Conservation (phyloP, 495 filamentous ascomycete species). For the Cairneyella variabilis region DNA sequence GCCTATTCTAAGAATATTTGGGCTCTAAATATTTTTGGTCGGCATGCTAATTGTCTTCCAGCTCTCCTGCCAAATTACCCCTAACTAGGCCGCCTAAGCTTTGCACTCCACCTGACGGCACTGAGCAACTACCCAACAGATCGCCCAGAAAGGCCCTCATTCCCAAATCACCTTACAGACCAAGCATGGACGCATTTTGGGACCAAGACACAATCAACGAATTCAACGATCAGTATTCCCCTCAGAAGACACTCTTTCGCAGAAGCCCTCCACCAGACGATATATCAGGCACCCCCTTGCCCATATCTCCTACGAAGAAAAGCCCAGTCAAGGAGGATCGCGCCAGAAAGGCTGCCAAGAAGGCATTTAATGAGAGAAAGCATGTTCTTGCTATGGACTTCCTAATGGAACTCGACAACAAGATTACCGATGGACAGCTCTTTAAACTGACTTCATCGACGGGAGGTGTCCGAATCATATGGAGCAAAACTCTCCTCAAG, state of each 20-base stretch:
- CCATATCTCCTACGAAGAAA: constrained; percentile 15
- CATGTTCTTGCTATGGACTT: constrained; percentile 63
- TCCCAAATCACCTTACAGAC: constrained; percentile 50
- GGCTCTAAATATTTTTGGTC: too few species aligned
- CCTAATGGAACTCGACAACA: constrained; percentile 66
- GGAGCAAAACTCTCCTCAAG: constrained; percentile 80
- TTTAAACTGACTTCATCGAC: constrained; percentile 53
- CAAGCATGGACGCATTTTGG: constrained; percentile 80
- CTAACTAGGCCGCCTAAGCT: too few species aligned
- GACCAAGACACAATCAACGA: constrained; percentile 66
- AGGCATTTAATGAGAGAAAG: constrained; percentile 65
- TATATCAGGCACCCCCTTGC: constrained; percentile 5
- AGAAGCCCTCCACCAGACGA: constrained; percentile 2
- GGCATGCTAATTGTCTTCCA: too few species aligned
- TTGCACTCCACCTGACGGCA: too few species aligned
- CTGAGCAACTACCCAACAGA: too few species aligned
- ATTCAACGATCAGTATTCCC: constrained; percentile 80
- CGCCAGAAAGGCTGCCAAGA: constrained; percentile 42
- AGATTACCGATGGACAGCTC: constrained; percentile 61
- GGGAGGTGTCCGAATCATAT: constrained; percentile 74
- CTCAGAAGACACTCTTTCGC: constrained; percentile 46
- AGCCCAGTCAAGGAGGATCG: constrained; percentile 15
- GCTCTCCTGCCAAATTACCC: too few species aligned
- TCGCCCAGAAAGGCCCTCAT: too few species aligned
- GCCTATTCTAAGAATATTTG: too few species aligned